Percentiles rank a stretch among this genome's conserved stretches.
Evolutionary conservation across 2,329 filamentous ascomycete species (phyloP).

Genomic region (Endocalyx cinctus): DNA sequence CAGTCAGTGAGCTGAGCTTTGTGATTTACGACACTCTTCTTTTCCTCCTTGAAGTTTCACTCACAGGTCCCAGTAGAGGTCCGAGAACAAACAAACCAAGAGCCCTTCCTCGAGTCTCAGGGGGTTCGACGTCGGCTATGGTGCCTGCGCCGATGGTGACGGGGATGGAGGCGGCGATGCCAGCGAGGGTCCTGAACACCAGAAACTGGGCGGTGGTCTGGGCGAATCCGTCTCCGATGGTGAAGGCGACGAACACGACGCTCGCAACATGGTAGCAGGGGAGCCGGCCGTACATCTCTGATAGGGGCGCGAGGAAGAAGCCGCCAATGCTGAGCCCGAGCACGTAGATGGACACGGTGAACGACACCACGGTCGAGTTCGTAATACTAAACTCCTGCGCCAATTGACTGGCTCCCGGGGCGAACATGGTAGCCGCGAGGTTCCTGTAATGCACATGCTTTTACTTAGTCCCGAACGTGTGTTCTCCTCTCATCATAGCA

Average conservation of each 20-base stretch:
- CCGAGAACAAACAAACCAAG: slow-evolving; percentile 31
- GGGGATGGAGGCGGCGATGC: slow-evolving; percentile 18
- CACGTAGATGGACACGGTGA: slow-evolving; percentile 6
- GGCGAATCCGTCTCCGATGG: slow-evolving; percentile 3
- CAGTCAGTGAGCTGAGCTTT: not conserved
- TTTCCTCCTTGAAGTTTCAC: too few relatives aligned
- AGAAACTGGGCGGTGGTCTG: slow-evolving; percentile 6
- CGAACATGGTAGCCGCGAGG: slow-evolving; percentile 9
- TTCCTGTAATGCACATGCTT: too few relatives aligned
- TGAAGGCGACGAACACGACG: slow-evolving; percentile 5
- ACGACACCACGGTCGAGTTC: slow-evolving; percentile 1
- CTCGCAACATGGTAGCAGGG: slow-evolving; percentile 2
- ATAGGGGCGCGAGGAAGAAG: slow-evolving; percentile 4
- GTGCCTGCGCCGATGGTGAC: slow-evolving; percentile 31
- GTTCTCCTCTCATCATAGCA: too few relatives aligned
- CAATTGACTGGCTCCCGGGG: slow-evolving; percentile 4
- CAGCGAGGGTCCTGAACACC: slow-evolving; percentile 22
- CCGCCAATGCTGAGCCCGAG: slow-evolving; percentile 6
- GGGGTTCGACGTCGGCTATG: slow-evolving; percentile 31
- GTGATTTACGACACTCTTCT: too few relatives aligned
- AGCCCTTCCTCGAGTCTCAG: slow-evolving; percentile 27
- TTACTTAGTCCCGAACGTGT: too few relatives aligned
- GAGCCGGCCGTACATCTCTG: slow-evolving; percentile 6
- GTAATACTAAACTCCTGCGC: slow-evolving; percentile 4
- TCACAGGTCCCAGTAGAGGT: slow-evolving; percentile 28